A percentile compares a stretch with the other conserved stretches of the same genome.
These are phyloP conservation scores for Amanita inopinata DNA, from an alignment of 768 basidiomycete species.

Conservation along the genomic window DNA sequence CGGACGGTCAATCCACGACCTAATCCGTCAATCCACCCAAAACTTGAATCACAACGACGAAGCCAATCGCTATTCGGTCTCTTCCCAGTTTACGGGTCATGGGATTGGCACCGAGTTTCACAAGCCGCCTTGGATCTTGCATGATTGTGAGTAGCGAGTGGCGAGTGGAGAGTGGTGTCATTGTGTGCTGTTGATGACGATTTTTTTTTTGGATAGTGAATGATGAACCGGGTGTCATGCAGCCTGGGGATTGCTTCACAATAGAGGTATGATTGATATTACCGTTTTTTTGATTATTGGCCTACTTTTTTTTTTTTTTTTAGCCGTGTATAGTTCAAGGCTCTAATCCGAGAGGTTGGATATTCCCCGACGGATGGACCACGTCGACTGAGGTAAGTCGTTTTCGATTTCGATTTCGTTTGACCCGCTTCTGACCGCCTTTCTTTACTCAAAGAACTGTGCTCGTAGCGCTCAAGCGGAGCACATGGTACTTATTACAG, in stretches of 20 bases:
- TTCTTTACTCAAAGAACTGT: conserved; percentile 43
- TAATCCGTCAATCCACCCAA: conserved; percentile 22
- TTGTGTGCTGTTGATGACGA: too few relatives aligned
- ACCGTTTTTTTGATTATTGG: neutral
- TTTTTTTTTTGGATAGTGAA: conserved; percentile 64
- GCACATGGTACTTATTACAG: conserved; percentile 81
- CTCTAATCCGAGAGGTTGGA: conserved; percentile 51
- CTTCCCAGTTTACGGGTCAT: conserved; percentile 71
- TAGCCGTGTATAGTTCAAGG: conserved; percentile 79
- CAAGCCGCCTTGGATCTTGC: conserved; percentile 72
- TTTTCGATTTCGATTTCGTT: neutral
- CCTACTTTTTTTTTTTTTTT: neutral
- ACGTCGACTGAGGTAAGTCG: conserved; percentile 69
- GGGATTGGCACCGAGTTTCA: conserved; percentile 83
- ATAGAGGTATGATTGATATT: conserved; percentile 58
- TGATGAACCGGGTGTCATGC: conserved; percentile 75
- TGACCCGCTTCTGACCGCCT: neutral
- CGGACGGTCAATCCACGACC: conserved; percentile 55
- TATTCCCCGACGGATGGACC: conserved; percentile 92
- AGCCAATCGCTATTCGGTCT: conserved; percentile 43
- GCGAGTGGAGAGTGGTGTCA: neutral
- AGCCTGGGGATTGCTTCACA: conserved; percentile 83
- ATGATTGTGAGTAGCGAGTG: conserved; percentile 42
- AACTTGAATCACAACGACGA: neutral
- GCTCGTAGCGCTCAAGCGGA: conserved; percentile 81